Evolutionary conservation across 306 rosid genomes (phyloP), one percentile per base, ranked within the genome.

Genomic region (Bauhinia variegata): DNA sequence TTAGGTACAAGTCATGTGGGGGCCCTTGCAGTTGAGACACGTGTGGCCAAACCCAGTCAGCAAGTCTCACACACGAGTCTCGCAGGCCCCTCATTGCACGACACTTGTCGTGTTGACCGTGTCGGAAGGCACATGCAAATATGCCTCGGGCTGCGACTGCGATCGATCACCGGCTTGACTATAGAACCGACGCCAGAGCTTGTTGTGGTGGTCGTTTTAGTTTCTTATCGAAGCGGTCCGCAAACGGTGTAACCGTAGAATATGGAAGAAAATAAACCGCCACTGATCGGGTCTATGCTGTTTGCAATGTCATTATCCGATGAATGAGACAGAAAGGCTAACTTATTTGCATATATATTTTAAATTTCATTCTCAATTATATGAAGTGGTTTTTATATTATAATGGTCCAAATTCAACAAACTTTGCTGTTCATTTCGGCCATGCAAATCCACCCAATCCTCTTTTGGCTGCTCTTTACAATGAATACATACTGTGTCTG

Each of bases 1-100:
- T 75, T 78, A 23, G 88, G 93, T 73, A 41, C 8, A 13, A 23
- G 64, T 76, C 82, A 80, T 73, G 70, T 66, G 77, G 61, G 66
- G 75, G 18, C 34, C 41, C 17, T 33, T n/a, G 3, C 12, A 54
- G 57, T 44, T 8, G 37, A 60, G 71, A 60, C 78, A 54, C 85
- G 83, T 80, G 78, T 19, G 58, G 28, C 6, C n/a, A 30, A 50
- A 50, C 19, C 61, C 7, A 7, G 7, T 18, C 32, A 14, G 3
- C 65, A 47, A n/a, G 73, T 57, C 78, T 14, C 41, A 31, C 71
- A 23, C 77, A 2, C 79, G 62, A 62, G 41, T 39, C 14, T 44
- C 51, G 48, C 54, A 13, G 7, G 74, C 12, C 19, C 30, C 4
- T 32, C 33, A 9, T 57, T 50, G 12, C 51, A 15, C 60, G 69